Conservation (phyloP, 345 rosid genomes). For the Rubroshorea leprosula region DNA sequence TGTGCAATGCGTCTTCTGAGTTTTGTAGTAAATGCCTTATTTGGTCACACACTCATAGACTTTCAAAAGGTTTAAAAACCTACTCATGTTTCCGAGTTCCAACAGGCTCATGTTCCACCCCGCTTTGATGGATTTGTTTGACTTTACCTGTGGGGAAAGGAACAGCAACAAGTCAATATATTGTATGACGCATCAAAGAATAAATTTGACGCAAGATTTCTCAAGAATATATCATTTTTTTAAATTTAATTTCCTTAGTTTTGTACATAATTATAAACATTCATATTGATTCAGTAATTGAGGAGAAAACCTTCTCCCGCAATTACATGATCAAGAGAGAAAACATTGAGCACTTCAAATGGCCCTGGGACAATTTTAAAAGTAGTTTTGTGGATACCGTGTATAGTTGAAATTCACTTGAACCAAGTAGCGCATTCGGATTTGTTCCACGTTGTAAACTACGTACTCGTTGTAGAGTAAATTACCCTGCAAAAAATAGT, state of each 20-base stretch:
- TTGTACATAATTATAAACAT: background rate
- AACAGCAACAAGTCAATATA: background rate
- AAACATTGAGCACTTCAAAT: background rate
- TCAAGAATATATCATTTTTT: background rate
- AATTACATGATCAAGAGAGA: background rate
- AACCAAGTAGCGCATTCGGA: conserved; percentile 65
- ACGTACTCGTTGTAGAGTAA: conserved; percentile 72
- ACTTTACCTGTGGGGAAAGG: background rate
- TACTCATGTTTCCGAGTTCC: background rate
- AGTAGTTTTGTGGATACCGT: background rate
- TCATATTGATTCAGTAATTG: background rate
- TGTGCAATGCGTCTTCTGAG: background rate
- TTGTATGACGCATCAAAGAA: background rate
- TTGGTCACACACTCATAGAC: background rate
- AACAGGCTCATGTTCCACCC: background rate
- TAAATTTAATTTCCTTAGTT: background rate
- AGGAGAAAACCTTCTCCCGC: too few relatives aligned
- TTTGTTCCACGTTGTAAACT: conserved; percentile 75
- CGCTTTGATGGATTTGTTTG: background rate
- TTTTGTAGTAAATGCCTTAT: background rate
- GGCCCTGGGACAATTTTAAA: background rate
- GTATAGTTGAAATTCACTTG: conserved; percentile 63
- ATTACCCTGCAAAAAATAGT: conserved; percentile 39
- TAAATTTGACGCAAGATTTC: background rate
- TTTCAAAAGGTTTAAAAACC: background rate